A percentile compares a stretch with the other conserved stretches of the same genome.
These are phyloP conservation scores for Dictyostelium purpureum DNA, from an alignment of 78 protist species.

Conservation along the genomic window DNA sequence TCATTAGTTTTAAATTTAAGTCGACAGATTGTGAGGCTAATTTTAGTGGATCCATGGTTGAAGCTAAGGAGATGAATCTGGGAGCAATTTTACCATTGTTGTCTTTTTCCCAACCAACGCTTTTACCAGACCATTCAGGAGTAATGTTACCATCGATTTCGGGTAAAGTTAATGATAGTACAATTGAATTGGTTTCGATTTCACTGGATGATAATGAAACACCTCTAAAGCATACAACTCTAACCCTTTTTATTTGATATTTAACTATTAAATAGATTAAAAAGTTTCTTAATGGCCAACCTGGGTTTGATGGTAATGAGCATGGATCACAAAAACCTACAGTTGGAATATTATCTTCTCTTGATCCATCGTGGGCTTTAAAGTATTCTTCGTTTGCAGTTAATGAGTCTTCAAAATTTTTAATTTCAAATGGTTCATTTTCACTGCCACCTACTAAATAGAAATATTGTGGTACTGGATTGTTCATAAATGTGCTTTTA, in stretches of 20 bases:
- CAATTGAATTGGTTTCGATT: neutral
- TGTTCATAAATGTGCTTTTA: neutral
- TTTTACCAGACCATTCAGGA: conserved; percentile 1
- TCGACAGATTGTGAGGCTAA: conserved; percentile 82
- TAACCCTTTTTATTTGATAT: neutral
- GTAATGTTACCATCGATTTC: neutral
- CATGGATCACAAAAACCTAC: conserved; percentile 86
- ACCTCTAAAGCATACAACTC: conserved; percentile 8
- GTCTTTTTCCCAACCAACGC: conserved; percentile 94
- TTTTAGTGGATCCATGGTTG: conserved; percentile 72
- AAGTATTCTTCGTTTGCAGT: neutral
- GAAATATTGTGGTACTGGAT: neutral
- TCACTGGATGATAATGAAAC: neutral
- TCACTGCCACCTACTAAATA: neutral
- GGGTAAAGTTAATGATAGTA: neutral
- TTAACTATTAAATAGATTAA: conserved; percentile 6
- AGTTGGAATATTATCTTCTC: neutral
- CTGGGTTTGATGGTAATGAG: conserved; percentile 71
- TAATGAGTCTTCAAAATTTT: neutral
- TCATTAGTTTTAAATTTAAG: conserved; percentile 97
- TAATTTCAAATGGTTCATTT: neutral
- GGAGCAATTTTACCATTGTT: conserved; percentile 83
- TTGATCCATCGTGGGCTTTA: neutral
- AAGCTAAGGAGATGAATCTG: conserved; percentile 71
- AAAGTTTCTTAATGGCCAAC: conserved; percentile 94